A percentile compares a stretch with the other conserved stretches of the same genome.
These are phyloP conservation scores for Clonostachys sp. DNA, from an alignment of 2,329 filamentous ascomycete species.

Conservation along the genomic window DNA sequence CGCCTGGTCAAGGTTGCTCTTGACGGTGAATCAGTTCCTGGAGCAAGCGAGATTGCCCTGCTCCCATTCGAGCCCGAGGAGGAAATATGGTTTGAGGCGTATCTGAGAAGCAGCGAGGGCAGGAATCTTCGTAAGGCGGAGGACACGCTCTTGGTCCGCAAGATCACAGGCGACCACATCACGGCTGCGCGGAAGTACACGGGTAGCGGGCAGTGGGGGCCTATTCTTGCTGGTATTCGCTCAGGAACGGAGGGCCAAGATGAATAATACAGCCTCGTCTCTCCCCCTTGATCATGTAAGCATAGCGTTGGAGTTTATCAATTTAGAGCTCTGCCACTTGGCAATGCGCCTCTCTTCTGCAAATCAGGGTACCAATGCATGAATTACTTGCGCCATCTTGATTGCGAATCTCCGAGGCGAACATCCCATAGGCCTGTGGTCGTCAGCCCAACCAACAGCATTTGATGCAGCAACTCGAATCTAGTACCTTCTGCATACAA, in stretches of 20 bases:
- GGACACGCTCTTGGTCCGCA: conserved; percentile 71
- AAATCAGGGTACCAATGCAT: too few species aligned
- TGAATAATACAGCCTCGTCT: neutral
- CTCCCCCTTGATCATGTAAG: neutral
- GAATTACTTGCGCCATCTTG: too few species aligned
- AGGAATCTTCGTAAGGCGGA: conserved; percentile 60
- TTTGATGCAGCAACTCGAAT: too few species aligned
- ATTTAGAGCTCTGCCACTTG: too few species aligned
- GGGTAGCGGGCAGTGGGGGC: conserved; percentile 39
- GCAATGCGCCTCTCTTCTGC: too few species aligned
- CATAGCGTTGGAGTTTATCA: neutral
- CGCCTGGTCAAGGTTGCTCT: conserved; percentile 59
- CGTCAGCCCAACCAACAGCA: too few species aligned
- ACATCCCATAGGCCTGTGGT: too few species aligned
- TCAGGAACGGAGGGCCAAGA: conserved; percentile 30
- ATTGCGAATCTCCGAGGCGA: too few species aligned
- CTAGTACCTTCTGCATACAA: too few species aligned
- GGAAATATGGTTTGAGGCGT: conserved; percentile 70
- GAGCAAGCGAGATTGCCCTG: conserved; percentile 61
- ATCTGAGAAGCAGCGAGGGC: conserved; percentile 60
- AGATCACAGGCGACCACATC: conserved; percentile 62
- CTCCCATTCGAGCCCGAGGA: conserved; percentile 68
- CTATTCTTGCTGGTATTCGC: conserved; percentile 46
- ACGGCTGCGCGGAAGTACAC: conserved; percentile 38
- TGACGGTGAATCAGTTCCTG: conserved; percentile 26